phyloP scores from a whole-genome alignment of 2,329 filamentous ascomycete genomes.

The Pseudocercospora eumusae region DNA sequence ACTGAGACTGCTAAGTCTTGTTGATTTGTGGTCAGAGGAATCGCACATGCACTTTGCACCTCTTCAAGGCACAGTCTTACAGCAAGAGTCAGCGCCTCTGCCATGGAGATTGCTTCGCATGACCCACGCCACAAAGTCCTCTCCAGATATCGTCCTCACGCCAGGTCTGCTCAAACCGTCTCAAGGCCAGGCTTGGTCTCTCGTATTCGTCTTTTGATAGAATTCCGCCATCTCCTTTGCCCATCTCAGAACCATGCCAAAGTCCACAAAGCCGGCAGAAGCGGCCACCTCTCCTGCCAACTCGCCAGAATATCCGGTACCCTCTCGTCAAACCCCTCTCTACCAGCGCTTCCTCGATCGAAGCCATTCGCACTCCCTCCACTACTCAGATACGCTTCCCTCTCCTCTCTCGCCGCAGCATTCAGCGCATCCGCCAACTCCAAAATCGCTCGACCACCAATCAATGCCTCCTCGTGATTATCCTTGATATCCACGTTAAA shows the following conservation, averaged over 20 bases:
- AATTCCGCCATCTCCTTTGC: not conserved
- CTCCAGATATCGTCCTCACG: no score
- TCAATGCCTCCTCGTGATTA: conserved; percentile 92
- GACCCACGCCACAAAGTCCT: no score
- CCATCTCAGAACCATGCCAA: conserved; percentile 78
- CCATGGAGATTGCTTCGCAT: no score
- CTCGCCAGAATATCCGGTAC: conserved; percentile 88
- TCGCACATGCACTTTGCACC: no score
- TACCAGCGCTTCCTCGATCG: conserved; percentile 68
- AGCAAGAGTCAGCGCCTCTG: no score
- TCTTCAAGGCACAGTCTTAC: no score
- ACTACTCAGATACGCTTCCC: conserved; percentile 70
- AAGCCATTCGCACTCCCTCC: conserved; percentile 58
- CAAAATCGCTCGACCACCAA: conserved; percentile 87
- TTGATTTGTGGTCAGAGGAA: no score
- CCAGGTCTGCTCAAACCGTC: no score
- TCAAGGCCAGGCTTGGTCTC: no score
- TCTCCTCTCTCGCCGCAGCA: conserved; percentile 73
- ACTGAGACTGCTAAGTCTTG: no score
- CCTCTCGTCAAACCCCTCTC: conserved; percentile 82
- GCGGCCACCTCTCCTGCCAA: conserved; percentile 95
- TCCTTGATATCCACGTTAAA: conserved; percentile 99
- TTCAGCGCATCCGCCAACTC: conserved; percentile 88
- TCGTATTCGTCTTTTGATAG: no score
- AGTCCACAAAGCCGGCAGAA: conserved; percentile 89